phyloP scores from a whole-genome alignment of 176 grass and related monocot genomes.

The Neostapfia colusana region DNA sequence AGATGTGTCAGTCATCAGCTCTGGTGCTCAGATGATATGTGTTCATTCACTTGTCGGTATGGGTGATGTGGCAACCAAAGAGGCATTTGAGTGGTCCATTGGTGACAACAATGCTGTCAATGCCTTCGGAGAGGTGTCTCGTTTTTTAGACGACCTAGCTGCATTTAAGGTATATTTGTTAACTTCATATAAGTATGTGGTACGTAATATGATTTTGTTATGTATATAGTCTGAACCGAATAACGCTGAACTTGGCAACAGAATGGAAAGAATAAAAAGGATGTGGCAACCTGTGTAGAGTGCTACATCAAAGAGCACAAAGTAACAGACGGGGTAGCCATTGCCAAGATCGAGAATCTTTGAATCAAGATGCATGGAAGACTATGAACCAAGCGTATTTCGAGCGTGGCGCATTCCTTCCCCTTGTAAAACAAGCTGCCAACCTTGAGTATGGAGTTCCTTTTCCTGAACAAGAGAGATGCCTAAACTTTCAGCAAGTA shows the following conservation, averaged over 20 bases:
- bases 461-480: not conserved
- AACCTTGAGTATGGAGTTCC: not conserved
- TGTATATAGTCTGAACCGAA: too few relatives aligned
- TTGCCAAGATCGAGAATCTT: not conserved
- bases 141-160: not conserved
- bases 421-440: not conserved
- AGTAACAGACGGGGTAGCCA: not conserved
- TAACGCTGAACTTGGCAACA: not conserved
- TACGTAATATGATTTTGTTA: too few relatives aligned
- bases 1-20: not conserved
- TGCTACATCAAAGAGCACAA: not conserved
- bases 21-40: not conserved
- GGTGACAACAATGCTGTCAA: not conserved
- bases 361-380: not conserved
- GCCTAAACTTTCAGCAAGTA: too few relatives aligned
- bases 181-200: too few relatives aligned
- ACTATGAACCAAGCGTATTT: not conserved
- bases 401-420: not conserved
- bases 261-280: constrained; percentile 23
- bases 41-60: not conserved
- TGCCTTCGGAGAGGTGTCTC: not conserved
- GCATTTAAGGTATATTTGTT: not conserved
- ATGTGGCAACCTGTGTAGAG: not conserved
- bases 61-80: not conserved
- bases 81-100: not conserved